Evolutionary conservation across 306 rosid genomes (phyloP), one percentile per base, ranked within the genome.

Genomic region (Quercus cerris): DNA sequence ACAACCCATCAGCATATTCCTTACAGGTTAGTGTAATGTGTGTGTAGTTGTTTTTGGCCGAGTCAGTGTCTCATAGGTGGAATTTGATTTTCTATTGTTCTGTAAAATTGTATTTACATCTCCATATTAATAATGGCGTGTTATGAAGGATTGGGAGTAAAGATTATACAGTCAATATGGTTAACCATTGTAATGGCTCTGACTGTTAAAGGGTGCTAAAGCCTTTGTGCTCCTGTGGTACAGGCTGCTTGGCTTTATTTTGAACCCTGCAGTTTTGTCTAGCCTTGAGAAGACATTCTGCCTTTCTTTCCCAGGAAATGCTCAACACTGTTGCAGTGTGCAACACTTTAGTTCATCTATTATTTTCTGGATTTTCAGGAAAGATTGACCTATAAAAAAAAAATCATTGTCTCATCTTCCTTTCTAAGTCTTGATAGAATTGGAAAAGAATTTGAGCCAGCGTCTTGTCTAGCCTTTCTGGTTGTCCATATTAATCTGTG

Each of bases 1-100:
- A 75, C 97, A 77, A 89, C 95, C 51, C 98, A 91, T 80, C 98
- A 90, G 82, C 99, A 95, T 85, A 95, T 95, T 81, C 99, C 99
- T 72, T 93, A 95, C 86, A 95, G 99, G 99, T 95, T 79, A 62
- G 78, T 19, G 57, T 79, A 84, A 81, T 87, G 15, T 56, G 12
- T 81, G 63, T 81, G 74, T 54, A 46, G 22, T 56, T 30, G 17
- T 5, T 2, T 18, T 79, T 19, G 75, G 72, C 66, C 66, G 19
- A 75, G 61, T 79, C 52, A 23, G 61, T 85, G 52, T 79, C 25
- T 23, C 62, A 52, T 74, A 73, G 74, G 33, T 44, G 56, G 79
- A 41, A 59, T 70, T 56, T 7, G 57, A 44, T 13, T 20, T 58
- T 58, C 10, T 58, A 19, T 19, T 19, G 25, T 58, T 19, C 7